A percentile compares a stretch with the other conserved stretches of the same genome.
Evolutionary conservation across 768 basidiomycete species (phyloP).

Genomic region (Leccinellum luteum): DNA sequence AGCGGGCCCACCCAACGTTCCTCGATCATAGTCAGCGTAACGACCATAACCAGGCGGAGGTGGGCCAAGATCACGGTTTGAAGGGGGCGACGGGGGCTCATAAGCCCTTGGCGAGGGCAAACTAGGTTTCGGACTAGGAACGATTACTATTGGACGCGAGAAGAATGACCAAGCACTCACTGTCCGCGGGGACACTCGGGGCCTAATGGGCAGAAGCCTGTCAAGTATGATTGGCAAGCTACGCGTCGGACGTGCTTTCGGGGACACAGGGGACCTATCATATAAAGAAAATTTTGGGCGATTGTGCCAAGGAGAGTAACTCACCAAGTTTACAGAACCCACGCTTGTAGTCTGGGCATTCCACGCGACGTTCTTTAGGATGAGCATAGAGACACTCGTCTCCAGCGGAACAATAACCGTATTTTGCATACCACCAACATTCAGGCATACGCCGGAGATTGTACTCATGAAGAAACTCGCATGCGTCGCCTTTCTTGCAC

Average conservation of each 20-base stretch:
- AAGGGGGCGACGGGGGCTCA: slow-evolving; percentile 71
- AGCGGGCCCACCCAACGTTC: slow-evolving; percentile 32
- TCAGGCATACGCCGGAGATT: slow-evolving; percentile 97
- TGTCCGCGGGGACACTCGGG: slow-evolving; percentile 86
- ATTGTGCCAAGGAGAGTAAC: slow-evolving; percentile 23
- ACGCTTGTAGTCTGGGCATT: slow-evolving; percentile 93
- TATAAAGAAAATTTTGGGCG: slow-evolving; percentile 6
- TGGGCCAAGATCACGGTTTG: slow-evolving; percentile 78
- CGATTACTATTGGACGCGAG: slow-evolving; percentile 7
- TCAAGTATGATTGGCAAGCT: slow-evolving; percentile 86
- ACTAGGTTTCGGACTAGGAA: slow-evolving; percentile 69
- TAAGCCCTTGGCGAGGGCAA: slow-evolving; percentile 72
- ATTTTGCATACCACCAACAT: slow-evolving; percentile 98
- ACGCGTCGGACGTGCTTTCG: slow-evolving; percentile 91
- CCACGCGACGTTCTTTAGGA: slow-evolving; percentile 85
- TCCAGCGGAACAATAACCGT: slow-evolving; percentile 95
- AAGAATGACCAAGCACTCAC: slow-evolving; percentile 47
- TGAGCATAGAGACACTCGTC: slow-evolving; percentile 97
- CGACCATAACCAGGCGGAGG: slow-evolving; percentile 91
- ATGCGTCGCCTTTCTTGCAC: slow-evolving; percentile 97
- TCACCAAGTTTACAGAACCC: slow-evolving; percentile 94
- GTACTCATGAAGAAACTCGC: slow-evolving; percentile 99
- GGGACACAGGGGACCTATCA: slow-evolving; percentile 78
- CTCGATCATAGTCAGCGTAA: slow-evolving; percentile 73
- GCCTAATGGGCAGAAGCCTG: slow-evolving; percentile 91